These are phyloP conservation scores for Phytomonas sp. DNA, from an alignment of 208 protist species.

Conservation along the genomic window DNA sequence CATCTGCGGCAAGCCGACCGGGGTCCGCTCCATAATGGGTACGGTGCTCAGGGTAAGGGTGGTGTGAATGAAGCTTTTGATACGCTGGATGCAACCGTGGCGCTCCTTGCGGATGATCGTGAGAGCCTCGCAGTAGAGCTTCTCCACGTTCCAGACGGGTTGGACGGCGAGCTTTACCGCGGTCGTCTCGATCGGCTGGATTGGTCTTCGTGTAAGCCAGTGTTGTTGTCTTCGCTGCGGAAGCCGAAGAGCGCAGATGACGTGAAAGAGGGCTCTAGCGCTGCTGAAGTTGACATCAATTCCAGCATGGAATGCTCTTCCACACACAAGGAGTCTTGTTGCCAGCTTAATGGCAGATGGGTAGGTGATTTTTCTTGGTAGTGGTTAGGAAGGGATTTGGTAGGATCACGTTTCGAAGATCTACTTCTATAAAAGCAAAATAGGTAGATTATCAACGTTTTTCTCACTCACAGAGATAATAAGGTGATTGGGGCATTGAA, in stretches of 20 bases:
- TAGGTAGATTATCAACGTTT: not conserved
- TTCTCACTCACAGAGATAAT: not conserved
- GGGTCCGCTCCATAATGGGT: not conserved
- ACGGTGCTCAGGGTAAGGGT: not conserved
- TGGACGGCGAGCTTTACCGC: not conserved
- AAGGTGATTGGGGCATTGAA: not conserved
- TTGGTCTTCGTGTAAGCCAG: not conserved
- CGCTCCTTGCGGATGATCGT: not conserved
- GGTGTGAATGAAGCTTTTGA: not conserved
- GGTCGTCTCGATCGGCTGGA: not conserved
- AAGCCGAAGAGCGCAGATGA: not conserved
- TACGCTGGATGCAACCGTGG: not conserved
- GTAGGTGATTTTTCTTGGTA: not conserved
- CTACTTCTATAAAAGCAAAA: not conserved
- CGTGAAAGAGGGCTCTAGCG: not conserved
- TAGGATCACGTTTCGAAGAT: not conserved
- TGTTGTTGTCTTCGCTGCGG: not conserved
- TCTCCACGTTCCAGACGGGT: not conserved
- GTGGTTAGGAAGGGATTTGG: not conserved
- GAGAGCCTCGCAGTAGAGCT: not conserved
- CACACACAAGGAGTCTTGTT: not conserved
- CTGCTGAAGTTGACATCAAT: not conserved
- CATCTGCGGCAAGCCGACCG: conserved; percentile 25
- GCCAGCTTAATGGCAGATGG: not conserved
- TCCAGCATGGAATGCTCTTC: not conserved